phyloP scores from a whole-genome alignment of 306 rosid genomes.

The Prunus dulcis region DNA sequence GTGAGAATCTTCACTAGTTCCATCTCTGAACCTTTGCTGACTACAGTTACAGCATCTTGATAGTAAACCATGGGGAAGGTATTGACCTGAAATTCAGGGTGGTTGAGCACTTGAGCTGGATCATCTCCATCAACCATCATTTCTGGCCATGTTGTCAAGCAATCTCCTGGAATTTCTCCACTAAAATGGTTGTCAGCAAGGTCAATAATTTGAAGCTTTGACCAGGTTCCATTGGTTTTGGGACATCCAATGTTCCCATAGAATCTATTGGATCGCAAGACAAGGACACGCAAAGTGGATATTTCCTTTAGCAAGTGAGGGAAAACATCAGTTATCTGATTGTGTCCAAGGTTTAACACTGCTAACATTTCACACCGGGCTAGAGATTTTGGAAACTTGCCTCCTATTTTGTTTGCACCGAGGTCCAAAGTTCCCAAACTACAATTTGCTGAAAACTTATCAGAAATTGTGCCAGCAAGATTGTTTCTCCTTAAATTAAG shows the following conservation, averaged over 20 bases:
- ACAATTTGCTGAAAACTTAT: slow-evolving; percentile 20
- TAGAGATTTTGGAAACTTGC: slow-evolving; percentile 34
- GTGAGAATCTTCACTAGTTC: background rate
- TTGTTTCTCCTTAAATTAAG: too few species aligned
- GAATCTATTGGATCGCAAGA: slow-evolving; percentile 39
- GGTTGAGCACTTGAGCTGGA: background rate
- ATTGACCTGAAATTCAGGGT: background rate
- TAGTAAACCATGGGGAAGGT: background rate
- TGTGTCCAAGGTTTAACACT: slow-evolving; percentile 39
- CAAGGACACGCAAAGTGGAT: slow-evolving; percentile 36
- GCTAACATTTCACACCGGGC: slow-evolving; percentile 22
- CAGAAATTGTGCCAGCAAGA: too few species aligned
- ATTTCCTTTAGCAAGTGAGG: slow-evolving; percentile 26
- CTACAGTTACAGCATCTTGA: background rate
- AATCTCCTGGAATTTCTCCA: background rate
- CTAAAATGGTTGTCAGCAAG: slow-evolving; percentile 4
- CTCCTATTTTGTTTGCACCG: slow-evolving; percentile 21
- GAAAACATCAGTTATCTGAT: slow-evolving; percentile 3
- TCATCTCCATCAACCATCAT: background rate
- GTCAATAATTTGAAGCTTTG: slow-evolving; percentile 8
- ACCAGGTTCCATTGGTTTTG: slow-evolving; percentile 20
- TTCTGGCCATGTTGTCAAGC: slow-evolving; percentile 6
- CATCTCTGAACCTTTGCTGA: background rate
- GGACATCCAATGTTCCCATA: slow-evolving; percentile 31
- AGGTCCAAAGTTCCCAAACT: slow-evolving; percentile 25